Evolutionary conservation across 352 stramenopile genomes (phyloP).

Genomic region (Pythium plurisporium): DNA sequence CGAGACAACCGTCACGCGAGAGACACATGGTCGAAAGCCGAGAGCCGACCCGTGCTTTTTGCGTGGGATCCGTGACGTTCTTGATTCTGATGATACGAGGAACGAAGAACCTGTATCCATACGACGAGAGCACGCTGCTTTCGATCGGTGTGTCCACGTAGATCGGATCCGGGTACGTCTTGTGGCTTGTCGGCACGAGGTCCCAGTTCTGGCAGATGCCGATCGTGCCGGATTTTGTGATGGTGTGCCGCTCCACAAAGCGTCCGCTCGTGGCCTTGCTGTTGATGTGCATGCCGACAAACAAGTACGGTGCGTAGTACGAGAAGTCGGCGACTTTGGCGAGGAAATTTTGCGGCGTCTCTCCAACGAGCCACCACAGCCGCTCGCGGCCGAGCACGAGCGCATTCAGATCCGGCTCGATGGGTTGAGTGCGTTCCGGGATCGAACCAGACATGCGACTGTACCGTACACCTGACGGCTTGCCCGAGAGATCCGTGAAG

Average conservation of each 20-base stretch:
- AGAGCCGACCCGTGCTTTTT: background rate
- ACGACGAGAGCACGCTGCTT: background rate
- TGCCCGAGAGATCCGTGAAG: constrained; percentile 21
- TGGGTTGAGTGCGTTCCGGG: constrained; percentile 13
- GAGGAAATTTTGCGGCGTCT: constrained; percentile 4
- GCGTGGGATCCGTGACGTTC: background rate
- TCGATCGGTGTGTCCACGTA: background rate
- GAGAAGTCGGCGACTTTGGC: background rate
- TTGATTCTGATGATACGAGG: background rate
- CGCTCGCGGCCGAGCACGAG: constrained; percentile 15
- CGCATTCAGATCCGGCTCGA: constrained; percentile 16
- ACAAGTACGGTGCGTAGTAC: constrained; percentile 9
- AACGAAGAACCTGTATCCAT: background rate
- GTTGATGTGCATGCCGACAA: constrained; percentile 18
- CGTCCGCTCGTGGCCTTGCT: constrained; percentile 2
- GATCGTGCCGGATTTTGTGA: background rate
- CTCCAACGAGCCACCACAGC: constrained; percentile 15
- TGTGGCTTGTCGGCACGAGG: constrained; percentile 5
- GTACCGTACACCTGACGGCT: constrained; percentile 14
- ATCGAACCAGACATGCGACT: constrained; percentile 18
- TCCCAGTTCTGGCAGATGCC: constrained; percentile 21
- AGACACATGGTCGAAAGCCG: constrained; percentile 7
- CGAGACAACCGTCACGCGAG: constrained; percentile 6
- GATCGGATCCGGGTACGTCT: constrained; percentile 2
- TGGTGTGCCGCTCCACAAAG: constrained; percentile 12